Conservation (phyloP, 805 yeast species). For the Zygoascus bituminiphila region DNA sequence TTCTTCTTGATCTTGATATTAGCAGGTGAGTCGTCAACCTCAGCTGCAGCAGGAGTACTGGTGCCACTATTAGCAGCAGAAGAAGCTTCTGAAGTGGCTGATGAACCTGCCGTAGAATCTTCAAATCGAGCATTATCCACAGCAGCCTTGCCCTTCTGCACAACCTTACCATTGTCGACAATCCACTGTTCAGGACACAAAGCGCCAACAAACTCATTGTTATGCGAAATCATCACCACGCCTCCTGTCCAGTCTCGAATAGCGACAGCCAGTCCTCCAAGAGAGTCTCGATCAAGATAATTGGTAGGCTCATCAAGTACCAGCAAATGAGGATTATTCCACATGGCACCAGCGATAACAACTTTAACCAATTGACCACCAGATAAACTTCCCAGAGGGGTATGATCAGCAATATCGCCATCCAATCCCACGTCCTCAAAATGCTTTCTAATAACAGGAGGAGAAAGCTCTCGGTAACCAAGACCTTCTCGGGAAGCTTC, state of each 20-base stretch:
- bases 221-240: conserved; percentile 97
- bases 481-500: conserved; percentile 99
- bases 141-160: conserved; percentile 69
- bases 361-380: conserved; percentile 98
- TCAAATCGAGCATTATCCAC: conserved; percentile 77
- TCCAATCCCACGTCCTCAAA: conserved; percentile 96
- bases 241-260: conserved; percentile 98
- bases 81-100: conserved; percentile 32
- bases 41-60: conserved; percentile 21
- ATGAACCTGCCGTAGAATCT: conserved; percentile 50
- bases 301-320: conserved; percentile 98
- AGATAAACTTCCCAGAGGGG: conserved; percentile 91
- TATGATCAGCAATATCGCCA: conserved; percentile 97
- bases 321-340: conserved; percentile 96
- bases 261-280: conserved; percentile 96
- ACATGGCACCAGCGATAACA: conserved; percentile 98
- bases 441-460: conserved; percentile 89
- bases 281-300: conserved; percentile 94
- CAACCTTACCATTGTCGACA: conserved; percentile 85
- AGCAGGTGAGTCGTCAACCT: conserved; percentile 81
- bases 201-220: conserved; percentile 94
- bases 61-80: not conserved
- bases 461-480: conserved; percentile 91
- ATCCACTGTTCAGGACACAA: conserved; percentile 98
- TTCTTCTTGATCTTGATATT: conserved; percentile 85